Evolutionary conservation across 352 stramenopile species (phyloP).

Genomic region (Pythium plurisporium): DNA sequence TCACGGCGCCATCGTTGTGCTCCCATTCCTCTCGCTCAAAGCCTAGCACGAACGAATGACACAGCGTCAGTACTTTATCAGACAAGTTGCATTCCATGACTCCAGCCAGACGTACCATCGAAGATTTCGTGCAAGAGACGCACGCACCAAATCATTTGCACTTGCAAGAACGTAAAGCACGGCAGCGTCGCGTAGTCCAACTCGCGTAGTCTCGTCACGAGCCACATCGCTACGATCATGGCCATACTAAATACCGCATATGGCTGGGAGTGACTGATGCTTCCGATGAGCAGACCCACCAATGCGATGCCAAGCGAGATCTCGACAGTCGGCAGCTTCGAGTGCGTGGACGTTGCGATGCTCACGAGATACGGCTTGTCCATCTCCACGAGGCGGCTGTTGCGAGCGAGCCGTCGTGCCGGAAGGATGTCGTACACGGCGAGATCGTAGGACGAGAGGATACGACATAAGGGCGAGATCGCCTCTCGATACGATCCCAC

Average conservation of each 20-base stretch:
- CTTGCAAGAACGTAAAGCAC: conserved; percentile 13
- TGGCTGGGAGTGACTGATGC: background rate
- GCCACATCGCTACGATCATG: conserved; percentile 21
- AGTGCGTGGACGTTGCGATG: conserved; percentile 34
- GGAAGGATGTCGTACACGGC: conserved; percentile 41
- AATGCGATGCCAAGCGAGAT: background rate
- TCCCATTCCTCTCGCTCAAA: conserved; percentile 60
- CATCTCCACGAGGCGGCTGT: conserved; percentile 54
- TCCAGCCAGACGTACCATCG: conserved; percentile 29
- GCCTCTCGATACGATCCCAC: conserved; percentile 30
- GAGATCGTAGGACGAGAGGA: conserved; percentile 39
- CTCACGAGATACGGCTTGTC: conserved; percentile 64
- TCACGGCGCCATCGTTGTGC: conserved; percentile 73
- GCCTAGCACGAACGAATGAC: conserved; percentile 53
- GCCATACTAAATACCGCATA: conserved; percentile 2
- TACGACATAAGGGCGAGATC: conserved; percentile 27
- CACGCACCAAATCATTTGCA: conserved; percentile 41
- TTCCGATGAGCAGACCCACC: background rate
- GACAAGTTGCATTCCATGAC: conserved; percentile 50
- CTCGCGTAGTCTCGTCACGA: conserved; percentile 33
- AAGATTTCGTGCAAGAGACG: conserved; percentile 51
- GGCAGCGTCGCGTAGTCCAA: conserved; percentile 66
- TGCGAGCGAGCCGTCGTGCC: conserved; percentile 40
- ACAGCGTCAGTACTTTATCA: conserved; percentile 8
- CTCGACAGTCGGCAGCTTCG: background rate